Percentiles rank a stretch among this genome's conserved stretches.
phyloP scores from a whole-genome alignment of 768 basidiomycete species.

The Pulveroboletus sp. region DNA sequence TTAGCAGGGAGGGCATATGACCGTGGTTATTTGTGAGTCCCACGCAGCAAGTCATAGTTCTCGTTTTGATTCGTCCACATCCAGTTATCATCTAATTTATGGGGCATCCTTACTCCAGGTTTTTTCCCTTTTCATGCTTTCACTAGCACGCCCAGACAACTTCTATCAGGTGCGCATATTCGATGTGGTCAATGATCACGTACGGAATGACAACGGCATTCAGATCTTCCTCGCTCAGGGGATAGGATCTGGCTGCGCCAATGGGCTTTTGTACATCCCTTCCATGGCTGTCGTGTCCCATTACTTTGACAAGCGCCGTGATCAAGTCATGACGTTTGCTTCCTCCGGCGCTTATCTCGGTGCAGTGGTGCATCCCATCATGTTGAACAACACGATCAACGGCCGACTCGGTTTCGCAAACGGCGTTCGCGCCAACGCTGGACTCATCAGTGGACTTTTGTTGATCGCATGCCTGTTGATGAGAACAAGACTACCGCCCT shows the following conservation, averaged over 20 bases:
- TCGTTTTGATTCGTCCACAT: conserved; percentile 5
- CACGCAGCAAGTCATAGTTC: no score
- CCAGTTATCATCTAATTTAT: conserved; percentile 23
- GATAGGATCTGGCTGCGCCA: conserved; percentile 43
- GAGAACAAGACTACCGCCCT: conserved; percentile 36
- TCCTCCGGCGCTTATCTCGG: conserved; percentile 57
- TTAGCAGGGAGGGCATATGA: conserved; percentile 48
- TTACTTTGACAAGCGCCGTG: conserved; percentile 45
- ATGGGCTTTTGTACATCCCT: conserved; percentile 46
- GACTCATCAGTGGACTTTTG: conserved; percentile 35
- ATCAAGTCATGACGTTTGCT: conserved; percentile 51
- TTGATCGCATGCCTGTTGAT: conserved; percentile 39
- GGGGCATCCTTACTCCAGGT: conserved; percentile 26
- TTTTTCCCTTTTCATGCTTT: conserved; percentile 42
- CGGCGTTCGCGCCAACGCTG: conserved; percentile 40
- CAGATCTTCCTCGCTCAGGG: conserved; percentile 53
- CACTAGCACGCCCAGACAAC: conserved; percentile 37
- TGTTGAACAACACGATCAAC: conserved; percentile 48
- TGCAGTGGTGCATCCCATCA: conserved; percentile 56
- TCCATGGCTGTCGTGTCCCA: conserved; percentile 47
- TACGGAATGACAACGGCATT: neutral
- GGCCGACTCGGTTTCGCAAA: conserved; percentile 43
- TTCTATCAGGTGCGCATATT: conserved; percentile 37
- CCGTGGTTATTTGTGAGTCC: conserved; percentile 46
- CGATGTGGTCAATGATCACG: no score